Evolutionary conservation across 352 stramenopile species (phyloP).

Genomic region (Phytophthora brassicae): DNA sequence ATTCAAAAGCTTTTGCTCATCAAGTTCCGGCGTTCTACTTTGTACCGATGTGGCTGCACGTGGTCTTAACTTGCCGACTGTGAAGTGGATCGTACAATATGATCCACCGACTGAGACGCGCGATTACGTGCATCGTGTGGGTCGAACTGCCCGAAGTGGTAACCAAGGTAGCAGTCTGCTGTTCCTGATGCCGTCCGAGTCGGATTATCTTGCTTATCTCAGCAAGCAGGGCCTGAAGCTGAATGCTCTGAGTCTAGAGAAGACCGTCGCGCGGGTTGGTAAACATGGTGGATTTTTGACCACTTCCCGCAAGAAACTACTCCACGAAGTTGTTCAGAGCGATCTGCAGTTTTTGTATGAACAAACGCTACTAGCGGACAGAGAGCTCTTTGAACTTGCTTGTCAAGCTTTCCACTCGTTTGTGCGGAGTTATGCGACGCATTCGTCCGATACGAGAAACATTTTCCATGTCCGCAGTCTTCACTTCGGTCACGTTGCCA

Average conservation of each 20-base stretch:
- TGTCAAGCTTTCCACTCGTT: conserved; percentile 93
- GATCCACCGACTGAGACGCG: conserved; percentile 98
- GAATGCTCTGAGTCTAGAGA: conserved; percentile 86
- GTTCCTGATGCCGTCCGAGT: conserved; percentile 97
- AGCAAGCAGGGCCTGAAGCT: conserved; percentile 78
- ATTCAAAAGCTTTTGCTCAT: conserved; percentile 93
- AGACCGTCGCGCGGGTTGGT: conserved; percentile 69
- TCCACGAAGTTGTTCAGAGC: conserved; percentile 79
- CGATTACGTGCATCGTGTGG: conserved; percentile 99
- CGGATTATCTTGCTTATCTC: conserved; percentile 93
- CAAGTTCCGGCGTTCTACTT: conserved; percentile 92
- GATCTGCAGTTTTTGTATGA: conserved; percentile 86
- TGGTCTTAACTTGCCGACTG: conserved; percentile 97
- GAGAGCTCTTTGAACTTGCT: conserved; percentile 80
- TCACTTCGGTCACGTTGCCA: conserved; percentile 94
- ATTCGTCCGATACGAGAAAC: conserved; percentile 86
- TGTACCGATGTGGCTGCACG: conserved; percentile 98
- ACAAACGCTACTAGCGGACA: conserved; percentile 80
- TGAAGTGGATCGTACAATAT: conserved; percentile 98
- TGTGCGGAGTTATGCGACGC: conserved; percentile 92
- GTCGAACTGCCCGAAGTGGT: conserved; percentile 97
- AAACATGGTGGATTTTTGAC: conserved; percentile 60
- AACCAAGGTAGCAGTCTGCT: conserved; percentile 96
- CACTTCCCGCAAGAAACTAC: conserved; percentile 74
- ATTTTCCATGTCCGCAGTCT: conserved; percentile 93